Base-by-base conservation (phyloP, 2,329 filamentous ascomycete genomes). In the Pestalotiopsis sp. region DNA sequence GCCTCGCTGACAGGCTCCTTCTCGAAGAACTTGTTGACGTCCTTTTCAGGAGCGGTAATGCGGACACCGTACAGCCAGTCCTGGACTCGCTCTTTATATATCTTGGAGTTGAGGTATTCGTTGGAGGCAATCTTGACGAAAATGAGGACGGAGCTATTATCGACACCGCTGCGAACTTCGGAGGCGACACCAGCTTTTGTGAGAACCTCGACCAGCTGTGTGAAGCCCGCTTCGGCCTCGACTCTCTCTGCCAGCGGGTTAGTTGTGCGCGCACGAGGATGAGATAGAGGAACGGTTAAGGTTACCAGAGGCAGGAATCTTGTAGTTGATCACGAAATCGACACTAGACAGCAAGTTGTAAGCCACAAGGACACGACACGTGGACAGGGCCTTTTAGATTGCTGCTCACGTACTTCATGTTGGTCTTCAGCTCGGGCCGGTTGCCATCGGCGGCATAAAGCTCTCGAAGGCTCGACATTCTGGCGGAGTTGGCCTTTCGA, bases 41-140 rank as follows among this genome's bases (percentile, higher is more conserved):
- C 90, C 75, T 89, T 91, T 67, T 89, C 87, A 0, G 95, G 95
- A 44, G 94, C 90, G 22, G 89, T 87, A 63, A 92, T 87, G 70
- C 94, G 91, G 66, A 98, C 91, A 65, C 94, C 94, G 77, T 96
- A 92, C 40, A 98, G 88, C 94, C 94, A 99, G 81, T 98, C 96
- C 77, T 94, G 92, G 20, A 98, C 90, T 71, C 96, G 89, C 67
- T 92, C 93, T 71, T 94, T 89, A 79, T 97, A 97, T 63, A 97
- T 88, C 75, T 97, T 93, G 71, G 90, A 89, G 68, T 88, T 88
- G 68, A 99, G 85, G 71, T 94, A 88, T 73, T 89, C 85, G 70
- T 91, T 86, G 24, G 93, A 94, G 44, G 91, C 90, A 56, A 97
- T 88, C 76, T 91, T 92, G 76, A 94, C 86, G 77, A 97, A 98